phyloP scores from a whole-genome alignment of 2,329 filamentous ascomycete genomes.

The Sporothrix globosa region DNA sequence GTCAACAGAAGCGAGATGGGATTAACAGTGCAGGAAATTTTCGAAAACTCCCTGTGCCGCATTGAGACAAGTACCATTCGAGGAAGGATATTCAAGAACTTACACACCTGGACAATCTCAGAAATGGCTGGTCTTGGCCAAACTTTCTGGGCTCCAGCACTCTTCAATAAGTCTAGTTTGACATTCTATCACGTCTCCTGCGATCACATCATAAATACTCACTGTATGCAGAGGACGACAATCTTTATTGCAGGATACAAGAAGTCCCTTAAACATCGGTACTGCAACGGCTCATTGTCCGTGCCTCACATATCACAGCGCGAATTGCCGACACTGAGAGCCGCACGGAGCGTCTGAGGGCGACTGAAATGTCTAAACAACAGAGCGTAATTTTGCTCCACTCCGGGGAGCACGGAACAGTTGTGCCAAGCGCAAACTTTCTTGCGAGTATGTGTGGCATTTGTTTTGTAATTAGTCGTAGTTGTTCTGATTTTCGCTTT shows the following conservation, averaged over 20 bases:
- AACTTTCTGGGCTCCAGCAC: not conserved
- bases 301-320: not conserved
- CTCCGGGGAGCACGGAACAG: conserved; percentile 18
- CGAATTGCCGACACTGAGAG: not conserved
- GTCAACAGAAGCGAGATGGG: no score
- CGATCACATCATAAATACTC: not conserved
- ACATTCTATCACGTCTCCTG: no score
- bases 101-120: not conserved
- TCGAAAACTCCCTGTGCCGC: no score
- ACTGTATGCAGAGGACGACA: not conserved
- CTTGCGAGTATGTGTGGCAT: no score
- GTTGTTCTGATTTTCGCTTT: not conserved
- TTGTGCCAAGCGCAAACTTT: not conserved
- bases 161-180: no score
- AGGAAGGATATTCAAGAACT: not conserved
- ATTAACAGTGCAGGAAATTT: no score
- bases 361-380: not conserved
- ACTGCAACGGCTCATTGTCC: not conserved
- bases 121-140: conserved; percentile 15
- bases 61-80: no score
- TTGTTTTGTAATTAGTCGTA: not conserved
- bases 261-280: not conserved
- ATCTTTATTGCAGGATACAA: not conserved
- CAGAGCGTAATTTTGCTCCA: not conserved
- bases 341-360: not conserved